These are phyloP conservation scores for Russula emetica DNA, from an alignment of 768 basidiomycete species.

Conservation along the genomic window DNA sequence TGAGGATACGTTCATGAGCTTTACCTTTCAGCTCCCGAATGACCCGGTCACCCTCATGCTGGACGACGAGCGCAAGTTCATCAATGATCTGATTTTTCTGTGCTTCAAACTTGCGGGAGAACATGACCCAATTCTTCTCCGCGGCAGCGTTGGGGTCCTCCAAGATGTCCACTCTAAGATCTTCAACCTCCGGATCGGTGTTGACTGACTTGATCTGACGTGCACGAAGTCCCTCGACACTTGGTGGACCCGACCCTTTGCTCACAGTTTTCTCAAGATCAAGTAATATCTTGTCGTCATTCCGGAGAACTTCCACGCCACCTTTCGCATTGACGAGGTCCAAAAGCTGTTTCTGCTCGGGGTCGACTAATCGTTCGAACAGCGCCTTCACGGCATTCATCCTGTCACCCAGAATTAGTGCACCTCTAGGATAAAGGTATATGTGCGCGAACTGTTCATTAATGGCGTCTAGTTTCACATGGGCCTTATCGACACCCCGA, in stretches of 20 bases:
- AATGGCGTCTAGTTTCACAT: conserved; percentile 20
- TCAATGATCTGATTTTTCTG: conserved; percentile 22
- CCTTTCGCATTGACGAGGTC: conserved; percentile 29
- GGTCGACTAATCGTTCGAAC: conserved; percentile 21
- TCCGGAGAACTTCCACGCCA: conserved; percentile 25
- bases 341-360: conserved; percentile 22
- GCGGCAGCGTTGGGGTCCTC: conserved; percentile 29
- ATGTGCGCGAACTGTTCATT: conserved; percentile 22
- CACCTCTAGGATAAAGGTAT: background rate
- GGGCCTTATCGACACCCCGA: conserved; percentile 12
- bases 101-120: conserved; percentile 29
- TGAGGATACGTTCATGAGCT: conserved; percentile 30
- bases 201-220: background rate
- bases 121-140: conserved; percentile 25
- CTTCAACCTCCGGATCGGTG: background rate
- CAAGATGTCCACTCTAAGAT: conserved; percentile 27
- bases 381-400: conserved; percentile 22
- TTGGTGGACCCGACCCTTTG: background rate
- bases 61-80: conserved; percentile 21
- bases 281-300: conserved; percentile 26
- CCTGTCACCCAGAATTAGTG: conserved; percentile 15
- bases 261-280: conserved; percentile 26
- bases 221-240: background rate
- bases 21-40: conserved; percentile 27
- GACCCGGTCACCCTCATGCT: conserved; percentile 23